Base-by-base conservation (phyloP, 2,329 filamentous ascomycete species). In the Tolypocladium ophioglossoides region DNA sequence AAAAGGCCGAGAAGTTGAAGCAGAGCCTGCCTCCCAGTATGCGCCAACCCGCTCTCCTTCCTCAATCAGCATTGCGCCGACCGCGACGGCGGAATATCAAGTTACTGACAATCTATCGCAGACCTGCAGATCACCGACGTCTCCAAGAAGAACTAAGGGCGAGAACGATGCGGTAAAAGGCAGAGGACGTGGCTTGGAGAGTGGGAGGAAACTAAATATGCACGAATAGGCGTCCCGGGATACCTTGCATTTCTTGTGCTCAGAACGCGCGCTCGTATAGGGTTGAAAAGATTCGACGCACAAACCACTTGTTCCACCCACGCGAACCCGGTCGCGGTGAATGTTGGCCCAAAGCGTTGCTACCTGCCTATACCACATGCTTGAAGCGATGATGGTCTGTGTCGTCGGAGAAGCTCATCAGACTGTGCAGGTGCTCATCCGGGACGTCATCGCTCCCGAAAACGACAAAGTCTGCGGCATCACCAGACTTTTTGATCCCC, bases 1-100 rank as follows among this genome's bases (percentile, higher is more conserved):
- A 96, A 74, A 97, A 97, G 89, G 95, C 92, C 77, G 94, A 97
- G 82, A 99, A 99, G 89, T 86, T 99, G 67, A 97, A 96, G 91
- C 92, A 97, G 85, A 91, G 85, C 75, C 83, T 99, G 63, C 95
- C 94, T 70, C 95, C 94, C 69, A 89, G 94, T 99, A 91, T 70
- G 90, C 79, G 57, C 48, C 47, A 35, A 41, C 52, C 53, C 47
- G 37, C 39, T 37, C 27, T 46, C 49, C 39, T 52, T 55, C 9
- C 18, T 48, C 27, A 9, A 18, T 27, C 10, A 6, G 44, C 27
- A 32, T 20, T 16, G 44, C 18, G 44, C 27, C 27, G 18, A 27
- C 10, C 18, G 18, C 16, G 2, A 18, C 30, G 11, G 11, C 18
- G 44, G 10, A 48, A 18, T 10, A 20, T 48, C 10, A 11, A 34